Evolutionary conservation across 2,329 filamentous ascomycete genomes (phyloP), one percentile per base, ranked within the genome.

Genomic region (Pseudocercospora fijiensis): DNA sequence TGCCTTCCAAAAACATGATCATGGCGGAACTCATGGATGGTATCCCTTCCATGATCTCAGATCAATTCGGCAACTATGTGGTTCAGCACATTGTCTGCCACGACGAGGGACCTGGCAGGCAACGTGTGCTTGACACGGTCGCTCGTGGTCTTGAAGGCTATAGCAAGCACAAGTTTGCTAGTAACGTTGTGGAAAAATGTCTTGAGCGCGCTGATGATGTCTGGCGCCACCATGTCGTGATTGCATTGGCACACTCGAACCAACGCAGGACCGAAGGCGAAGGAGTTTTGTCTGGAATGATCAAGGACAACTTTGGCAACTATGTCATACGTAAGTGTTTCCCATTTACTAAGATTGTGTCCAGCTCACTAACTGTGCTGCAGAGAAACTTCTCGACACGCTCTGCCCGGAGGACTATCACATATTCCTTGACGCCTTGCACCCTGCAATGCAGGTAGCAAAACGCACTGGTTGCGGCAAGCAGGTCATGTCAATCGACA

Each of bases 51-150:
- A 85, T 98, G 63, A 90, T 97, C 67, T 86, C 87, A 0, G 91
- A 98, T 73, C 89, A 93, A 68, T 99, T 90, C 73, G 95, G 95
- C 64, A 99, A 99, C 78, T 99, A 99, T 74, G 95, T 99, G 18
- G 90, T 90, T 3, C 95, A 98, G 76, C 92, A 98, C 74, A 87
- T 98, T 58, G 92, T 99, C 65, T 82, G 89, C 65, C 86, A 91
- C 67, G 93, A 93, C 24, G 84, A 88, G 58, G 82, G 85, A 3
- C 86, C 89, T 61, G 92, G 97, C 72, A 86, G 88, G 20, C 82
- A 83, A 13, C 86, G 83, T 70, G 89, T 97, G 72, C 90, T 96
- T 61, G 79, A 83, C 26, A 81, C 92, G 53, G 89, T 98, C 67
- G 88, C 88, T 68, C 82, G 83, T 11, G 86, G 92, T 62, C 81